Conservation (phyloP, 139 green algal species). For the Chlorella sorokiniana region DNA sequence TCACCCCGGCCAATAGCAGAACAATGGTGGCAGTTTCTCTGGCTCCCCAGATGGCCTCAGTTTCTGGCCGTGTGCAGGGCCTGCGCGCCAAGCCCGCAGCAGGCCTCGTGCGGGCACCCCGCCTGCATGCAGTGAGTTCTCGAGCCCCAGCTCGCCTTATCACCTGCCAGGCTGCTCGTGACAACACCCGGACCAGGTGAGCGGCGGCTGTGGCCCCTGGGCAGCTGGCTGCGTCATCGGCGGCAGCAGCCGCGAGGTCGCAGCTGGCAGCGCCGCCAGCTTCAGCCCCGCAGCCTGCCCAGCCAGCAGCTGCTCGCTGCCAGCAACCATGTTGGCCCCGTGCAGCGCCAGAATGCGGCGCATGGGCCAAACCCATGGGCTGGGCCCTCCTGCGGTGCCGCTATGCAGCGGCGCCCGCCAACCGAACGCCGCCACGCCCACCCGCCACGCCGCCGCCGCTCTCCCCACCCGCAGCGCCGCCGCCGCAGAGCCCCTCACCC, state of each 20-base stretch:
- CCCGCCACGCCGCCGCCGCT: background rate
- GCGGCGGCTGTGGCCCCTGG: background rate
- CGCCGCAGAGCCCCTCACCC: background rate
- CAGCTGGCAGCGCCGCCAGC: conserved; percentile 2
- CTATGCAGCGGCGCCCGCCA: too few species aligned
- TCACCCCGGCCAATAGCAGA: background rate
- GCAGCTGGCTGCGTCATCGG: background rate
- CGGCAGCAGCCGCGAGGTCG: background rate
- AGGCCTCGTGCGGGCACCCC: background rate
- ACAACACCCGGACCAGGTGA: conserved; percentile 1
- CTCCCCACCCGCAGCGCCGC: background rate
- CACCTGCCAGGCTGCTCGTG: background rate
- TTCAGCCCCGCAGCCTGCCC: background rate
- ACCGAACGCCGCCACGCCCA: background rate
- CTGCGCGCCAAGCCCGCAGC: background rate
- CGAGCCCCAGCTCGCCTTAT: background rate
- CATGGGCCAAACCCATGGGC: too few species aligned
- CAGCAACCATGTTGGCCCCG: too few species aligned
- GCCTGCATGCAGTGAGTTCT: background rate
- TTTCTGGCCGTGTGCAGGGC: background rate
- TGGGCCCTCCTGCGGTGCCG: too few species aligned
- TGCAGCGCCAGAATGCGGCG: too few species aligned
- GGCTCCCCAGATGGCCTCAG: background rate
- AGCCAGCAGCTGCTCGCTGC: background rate
- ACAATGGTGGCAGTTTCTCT: background rate